Base-by-base conservation (phyloP, 345 rosid genomes). In the Ailanthus altissimus region DNA sequence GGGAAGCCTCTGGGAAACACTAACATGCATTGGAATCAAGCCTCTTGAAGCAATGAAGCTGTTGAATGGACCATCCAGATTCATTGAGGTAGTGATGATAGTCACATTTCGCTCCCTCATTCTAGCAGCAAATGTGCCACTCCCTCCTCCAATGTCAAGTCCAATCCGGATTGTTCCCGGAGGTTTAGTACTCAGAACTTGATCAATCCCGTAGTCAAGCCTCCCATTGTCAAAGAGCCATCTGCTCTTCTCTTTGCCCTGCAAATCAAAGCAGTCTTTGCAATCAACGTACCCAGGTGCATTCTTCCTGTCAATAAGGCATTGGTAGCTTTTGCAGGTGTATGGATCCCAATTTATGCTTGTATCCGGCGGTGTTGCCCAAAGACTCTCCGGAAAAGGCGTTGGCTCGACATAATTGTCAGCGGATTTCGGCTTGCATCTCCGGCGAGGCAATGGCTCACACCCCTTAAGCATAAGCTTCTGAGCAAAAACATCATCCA, bases 41-140 rank as follows among this genome's bases (percentile, higher is more conserved):
- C 91, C 90, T 65, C 89, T 70, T 5, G 89, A 84, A 0, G 90
- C 88, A 23, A 88, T 85, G 64, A 88, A 84, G 84, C 79, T 82
- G 75, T 83, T 86, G 82, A 88, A 90, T 0, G 93, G 90, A 50
- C 87, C 89, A 47, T 84, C 90, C 5, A 84, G 60, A 64, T 90
- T 90, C 86, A 85, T 84, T 32, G 90, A 70, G 50, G 74, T 85
- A 4, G 90, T 86, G 26, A 87, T 69, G 57, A 87, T 79, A 36
- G 89, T 87, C 21, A 85, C 72, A 77, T 84, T 90, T 36, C 86
- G 65, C 74, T 90, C 92, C 69, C 84, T 80, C 92, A 87, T 88
- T 73, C 90, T 79, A 2, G 89, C 94, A 0, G 94, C 90, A 57
- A 90, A 90, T 4, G 85, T 85, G 5, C 88, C 88, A 0, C 76